These are phyloP conservation scores for Parietaria judaica DNA, from an alignment of 306 rosid species.

Conservation along the genomic window DNA sequence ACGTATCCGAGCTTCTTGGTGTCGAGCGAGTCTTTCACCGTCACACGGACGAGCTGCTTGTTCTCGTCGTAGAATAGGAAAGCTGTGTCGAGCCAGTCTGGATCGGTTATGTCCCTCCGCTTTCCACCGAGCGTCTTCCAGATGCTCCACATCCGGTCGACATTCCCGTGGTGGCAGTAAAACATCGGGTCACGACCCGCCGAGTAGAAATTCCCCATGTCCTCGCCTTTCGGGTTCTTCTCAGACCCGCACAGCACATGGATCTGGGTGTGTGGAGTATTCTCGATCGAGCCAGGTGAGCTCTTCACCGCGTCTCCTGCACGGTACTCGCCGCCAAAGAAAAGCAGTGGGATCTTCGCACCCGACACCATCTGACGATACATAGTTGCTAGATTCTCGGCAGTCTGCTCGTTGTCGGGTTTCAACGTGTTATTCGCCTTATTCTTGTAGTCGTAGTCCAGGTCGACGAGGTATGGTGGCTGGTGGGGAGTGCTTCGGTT, in stretches of 20 bases:
- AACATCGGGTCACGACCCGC: conserved; percentile 76
- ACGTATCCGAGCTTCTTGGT: conserved; percentile 39
- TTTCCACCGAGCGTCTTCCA: conserved; percentile 46
- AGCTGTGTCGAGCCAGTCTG: conserved; percentile 52
- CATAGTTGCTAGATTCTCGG: conserved; percentile 48
- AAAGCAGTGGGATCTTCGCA: conserved; percentile 33
- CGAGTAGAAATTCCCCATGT: conserved; percentile 76
- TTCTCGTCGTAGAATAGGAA: conserved; percentile 75
- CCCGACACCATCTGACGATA: conserved; percentile 64
- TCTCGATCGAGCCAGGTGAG: conserved; percentile 49
- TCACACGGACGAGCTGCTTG: conserved; percentile 50
- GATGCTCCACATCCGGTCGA: conserved; percentile 61
- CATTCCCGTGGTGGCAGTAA: conserved; percentile 53
- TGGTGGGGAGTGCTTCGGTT: conserved; percentile 36
- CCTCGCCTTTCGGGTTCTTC: conserved; percentile 36
- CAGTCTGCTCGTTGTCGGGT: neutral
- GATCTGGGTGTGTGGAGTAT: conserved; percentile 48
- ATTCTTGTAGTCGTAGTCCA: conserved; percentile 22
- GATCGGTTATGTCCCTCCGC: conserved; percentile 33
- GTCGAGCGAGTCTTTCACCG: conserved; percentile 60
- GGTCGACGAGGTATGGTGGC: conserved; percentile 50
- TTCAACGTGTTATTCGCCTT: neutral
- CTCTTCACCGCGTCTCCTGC: conserved; percentile 55
- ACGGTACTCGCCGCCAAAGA: conserved; percentile 47
- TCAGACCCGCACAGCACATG: conserved; percentile 54